These are phyloP conservation scores for Neonectria hederae DNA, from an alignment of 2,329 filamentous ascomycete species.

Conservation along the genomic window DNA sequence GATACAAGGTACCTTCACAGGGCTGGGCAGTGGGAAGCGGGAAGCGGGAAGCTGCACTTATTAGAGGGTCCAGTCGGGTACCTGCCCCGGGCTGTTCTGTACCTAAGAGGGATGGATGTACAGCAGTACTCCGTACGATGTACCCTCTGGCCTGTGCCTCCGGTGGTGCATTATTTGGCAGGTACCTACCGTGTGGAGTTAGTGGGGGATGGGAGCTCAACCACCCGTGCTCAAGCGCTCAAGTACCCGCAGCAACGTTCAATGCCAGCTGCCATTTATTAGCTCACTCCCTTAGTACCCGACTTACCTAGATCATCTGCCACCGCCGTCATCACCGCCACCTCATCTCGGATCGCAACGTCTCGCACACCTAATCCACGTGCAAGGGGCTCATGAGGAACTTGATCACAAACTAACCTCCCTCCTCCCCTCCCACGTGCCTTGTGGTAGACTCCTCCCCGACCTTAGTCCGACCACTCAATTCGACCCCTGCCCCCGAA, in stretches of 20 bases:
- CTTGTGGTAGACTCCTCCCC: background rate
- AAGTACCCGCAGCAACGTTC: background rate
- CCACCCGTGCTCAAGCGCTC: background rate
- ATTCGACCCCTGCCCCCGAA: background rate
- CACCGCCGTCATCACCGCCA: background rate
- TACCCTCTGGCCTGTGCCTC: background rate
- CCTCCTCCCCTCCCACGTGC: background rate
- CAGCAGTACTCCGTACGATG: background rate
- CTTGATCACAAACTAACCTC: background rate
- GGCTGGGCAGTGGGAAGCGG: background rate
- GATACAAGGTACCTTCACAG: background rate
- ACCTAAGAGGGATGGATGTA: background rate
- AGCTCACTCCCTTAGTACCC: background rate
- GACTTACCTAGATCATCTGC: background rate
- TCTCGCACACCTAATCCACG: background rate
- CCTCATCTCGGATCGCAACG: background rate
- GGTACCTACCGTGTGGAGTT: background rate
- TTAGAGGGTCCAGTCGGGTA: background rate
- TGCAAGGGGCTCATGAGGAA: background rate
- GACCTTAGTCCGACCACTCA: conserved; percentile 4
- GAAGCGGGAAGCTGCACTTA: background rate
- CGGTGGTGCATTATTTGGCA: too few relatives aligned
- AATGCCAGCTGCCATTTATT: background rate
- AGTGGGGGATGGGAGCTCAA: background rate
- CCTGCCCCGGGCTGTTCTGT: too few relatives aligned